A percentile compares a stretch with the other conserved stretches of the same genome.
phyloP scores from a whole-genome alignment of 2,329 filamentous ascomycete species.

The Penicillium olsonii region DNA sequence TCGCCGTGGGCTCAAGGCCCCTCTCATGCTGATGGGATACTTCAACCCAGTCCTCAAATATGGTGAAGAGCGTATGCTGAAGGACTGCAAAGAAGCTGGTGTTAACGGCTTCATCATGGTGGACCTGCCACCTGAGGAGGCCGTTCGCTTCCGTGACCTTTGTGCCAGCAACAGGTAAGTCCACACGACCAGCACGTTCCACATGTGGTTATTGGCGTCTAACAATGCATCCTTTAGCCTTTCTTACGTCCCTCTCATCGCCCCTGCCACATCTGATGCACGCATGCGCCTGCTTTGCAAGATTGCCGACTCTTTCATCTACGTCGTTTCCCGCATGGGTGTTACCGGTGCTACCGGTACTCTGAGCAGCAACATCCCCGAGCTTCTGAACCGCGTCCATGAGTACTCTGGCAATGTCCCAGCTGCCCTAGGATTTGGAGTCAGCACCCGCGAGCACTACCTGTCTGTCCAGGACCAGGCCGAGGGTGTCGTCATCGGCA shows the following conservation, averaged over 20 bases:
- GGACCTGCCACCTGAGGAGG: constrained; percentile 93
- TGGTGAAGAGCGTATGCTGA: constrained; percentile 84
- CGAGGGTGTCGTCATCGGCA: constrained; percentile 95
- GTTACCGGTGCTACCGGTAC: constrained; percentile 88
- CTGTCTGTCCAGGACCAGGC: constrained; percentile 78
- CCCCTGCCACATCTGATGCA: constrained; percentile 85
- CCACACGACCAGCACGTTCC: background rate
- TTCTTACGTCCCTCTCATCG: constrained; percentile 96
- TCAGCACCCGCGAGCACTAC: constrained; percentile 95
- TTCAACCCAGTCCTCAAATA: constrained; percentile 96
- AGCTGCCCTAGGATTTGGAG: constrained; percentile 90
- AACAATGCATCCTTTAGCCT: constrained; percentile 54
- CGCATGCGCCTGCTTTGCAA: constrained; percentile 96
- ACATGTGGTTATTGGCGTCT: background rate
- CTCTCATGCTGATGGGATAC: constrained; percentile 96
- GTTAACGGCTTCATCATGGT: constrained; percentile 97
- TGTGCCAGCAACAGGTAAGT: constrained; percentile 37
- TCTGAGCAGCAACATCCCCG: constrained; percentile 77
- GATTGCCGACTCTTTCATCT: constrained; percentile 98
- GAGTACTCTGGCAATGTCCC: constrained; percentile 89
- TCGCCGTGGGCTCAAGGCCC: constrained; percentile 72
- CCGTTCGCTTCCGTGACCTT: constrained; percentile 66
- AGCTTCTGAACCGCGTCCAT: constrained; percentile 81
- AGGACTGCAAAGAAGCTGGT: constrained; percentile 79
- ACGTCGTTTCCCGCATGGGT: constrained; percentile 95